A percentile compares a stretch with the other conserved stretches of the same genome.
These are phyloP conservation scores for Ogataea thermomethanolica DNA, from an alignment of 805 yeast species.

Conservation along the genomic window DNA sequence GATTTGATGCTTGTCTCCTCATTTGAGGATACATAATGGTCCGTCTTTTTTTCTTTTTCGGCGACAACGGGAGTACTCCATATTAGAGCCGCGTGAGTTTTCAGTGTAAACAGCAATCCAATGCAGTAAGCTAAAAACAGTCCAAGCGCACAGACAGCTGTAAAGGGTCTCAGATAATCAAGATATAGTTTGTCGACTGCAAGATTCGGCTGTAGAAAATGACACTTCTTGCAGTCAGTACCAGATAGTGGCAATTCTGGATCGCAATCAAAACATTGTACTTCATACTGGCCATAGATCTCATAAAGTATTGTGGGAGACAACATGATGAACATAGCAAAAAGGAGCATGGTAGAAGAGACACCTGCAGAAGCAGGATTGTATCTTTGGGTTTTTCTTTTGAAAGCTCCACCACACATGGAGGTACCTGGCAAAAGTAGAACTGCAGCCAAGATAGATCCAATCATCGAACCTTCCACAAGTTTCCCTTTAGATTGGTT, in stretches of 20 bases:
- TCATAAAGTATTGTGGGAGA: slow-evolving; percentile 90
- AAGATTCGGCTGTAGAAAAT: slow-evolving; percentile 73
- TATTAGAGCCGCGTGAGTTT: slow-evolving; percentile 94
- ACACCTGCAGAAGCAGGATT: slow-evolving; percentile 97
- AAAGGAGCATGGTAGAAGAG: slow-evolving; percentile 90
- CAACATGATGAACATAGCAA: slow-evolving; percentile 85
- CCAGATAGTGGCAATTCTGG: slow-evolving; percentile 10
- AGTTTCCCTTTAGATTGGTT: slow-evolving; percentile 78
- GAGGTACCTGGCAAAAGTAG: slow-evolving; percentile 87
- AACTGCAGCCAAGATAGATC: slow-evolving; percentile 90
- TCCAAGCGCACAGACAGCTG: slow-evolving; percentile 73
- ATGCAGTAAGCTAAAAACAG: slow-evolving; percentile 80
- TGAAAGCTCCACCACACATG: slow-evolving; percentile 96
- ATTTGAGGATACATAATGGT: slow-evolving; percentile 5
- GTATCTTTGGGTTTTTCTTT: slow-evolving; percentile 88
- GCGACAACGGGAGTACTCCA: slow-evolving; percentile 71
- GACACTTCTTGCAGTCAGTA: slow-evolving; percentile 63
- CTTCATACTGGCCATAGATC: slow-evolving; percentile 82
- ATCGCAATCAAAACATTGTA: slow-evolving; percentile 61
- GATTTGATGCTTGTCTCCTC: slow-evolving; percentile 29
- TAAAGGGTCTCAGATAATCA: slow-evolving; percentile 74
- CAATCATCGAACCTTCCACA: slow-evolving; percentile 95
- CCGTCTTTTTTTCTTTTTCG: slow-evolving; percentile 35
- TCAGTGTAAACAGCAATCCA: slow-evolving; percentile 87
- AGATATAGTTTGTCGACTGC: slow-evolving; percentile 64